These are phyloP conservation scores for Euptelea pleiosperma DNA, from an alignment of 164 flowering plant genomes.

Conservation along the genomic window DNA sequence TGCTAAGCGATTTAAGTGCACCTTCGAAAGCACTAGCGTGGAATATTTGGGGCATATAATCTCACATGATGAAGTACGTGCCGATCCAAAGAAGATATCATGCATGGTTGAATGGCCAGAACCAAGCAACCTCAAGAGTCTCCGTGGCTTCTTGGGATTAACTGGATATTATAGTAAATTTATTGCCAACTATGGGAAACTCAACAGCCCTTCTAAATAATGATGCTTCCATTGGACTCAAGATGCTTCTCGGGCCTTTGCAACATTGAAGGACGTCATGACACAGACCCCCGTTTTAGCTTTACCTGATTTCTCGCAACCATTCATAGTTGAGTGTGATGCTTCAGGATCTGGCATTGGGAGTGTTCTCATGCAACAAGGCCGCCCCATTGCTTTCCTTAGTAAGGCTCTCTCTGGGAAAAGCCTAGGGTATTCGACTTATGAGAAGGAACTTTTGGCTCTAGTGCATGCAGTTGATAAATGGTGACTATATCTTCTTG, in stretches of 20 bases:
- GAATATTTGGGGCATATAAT: constrained; percentile 2
- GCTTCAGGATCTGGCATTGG: too few species aligned
- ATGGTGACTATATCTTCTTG: not conserved
- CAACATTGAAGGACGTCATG: too few species aligned
- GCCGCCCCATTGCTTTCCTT: too few species aligned
- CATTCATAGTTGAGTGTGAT: too few species aligned
- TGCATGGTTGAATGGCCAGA: not conserved
- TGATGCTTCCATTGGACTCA: not conserved
- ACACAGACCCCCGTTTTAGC: too few species aligned
- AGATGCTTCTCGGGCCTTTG: too few species aligned
- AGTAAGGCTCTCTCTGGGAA: too few species aligned
- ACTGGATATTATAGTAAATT: not conserved
- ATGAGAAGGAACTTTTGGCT: too few species aligned
- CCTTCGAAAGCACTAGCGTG: not conserved
- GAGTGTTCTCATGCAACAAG: too few species aligned
- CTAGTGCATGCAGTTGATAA: not conserved
- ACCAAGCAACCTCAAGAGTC: not conserved
- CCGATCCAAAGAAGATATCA: not conserved
- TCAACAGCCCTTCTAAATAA: not conserved
- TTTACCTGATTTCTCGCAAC: too few species aligned
- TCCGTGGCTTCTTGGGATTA: not conserved
- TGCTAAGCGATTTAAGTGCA: constrained; percentile 1
- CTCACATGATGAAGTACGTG: not conserved
- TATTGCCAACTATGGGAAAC: not conserved
- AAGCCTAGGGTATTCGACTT: not conserved